Conservation (phyloP, 257 asterid species). For the Henckelia pumila region DNA sequence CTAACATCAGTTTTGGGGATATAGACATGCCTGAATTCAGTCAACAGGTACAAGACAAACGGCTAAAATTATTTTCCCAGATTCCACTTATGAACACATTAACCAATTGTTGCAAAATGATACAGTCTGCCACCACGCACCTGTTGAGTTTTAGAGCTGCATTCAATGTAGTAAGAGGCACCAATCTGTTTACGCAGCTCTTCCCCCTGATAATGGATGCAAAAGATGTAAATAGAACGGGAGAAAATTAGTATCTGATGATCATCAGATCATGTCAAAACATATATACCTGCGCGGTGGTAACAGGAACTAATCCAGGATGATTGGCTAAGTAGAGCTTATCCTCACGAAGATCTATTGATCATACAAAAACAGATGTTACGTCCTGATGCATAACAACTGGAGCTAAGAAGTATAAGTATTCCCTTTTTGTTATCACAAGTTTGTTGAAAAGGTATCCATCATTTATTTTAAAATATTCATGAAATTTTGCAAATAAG, state of each 20-base stretch:
- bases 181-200: conserved; percentile 91
- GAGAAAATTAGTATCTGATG: conserved; percentile 11
- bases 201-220: conserved; percentile 64
- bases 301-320: conserved; percentile 86
- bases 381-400: not conserved
- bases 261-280: conserved; percentile 13
- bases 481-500: not conserved
- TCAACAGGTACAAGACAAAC: not conserved
- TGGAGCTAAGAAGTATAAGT: not conserved
- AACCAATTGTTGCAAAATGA: not conserved
- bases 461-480: too few species aligned
- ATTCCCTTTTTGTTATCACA: not conserved
- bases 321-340: conserved; percentile 86
- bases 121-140: conserved; percentile 29
- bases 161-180: conserved; percentile 79
- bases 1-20: not conserved
- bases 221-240: conserved; percentile 1
- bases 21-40: not conserved
- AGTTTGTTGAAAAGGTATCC: not conserved
- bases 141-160: conserved; percentile 99
- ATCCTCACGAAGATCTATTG: conserved; percentile 89
- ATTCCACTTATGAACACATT: not conserved
- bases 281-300: conserved; percentile 64
- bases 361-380: conserved; percentile 14
- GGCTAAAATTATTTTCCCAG: not conserved